Percentiles rank a stretch among this genome's conserved stretches.
phyloP scores from a whole-genome alignment of 768 basidiomycete genomes.

The Mycena crocata region DNA sequence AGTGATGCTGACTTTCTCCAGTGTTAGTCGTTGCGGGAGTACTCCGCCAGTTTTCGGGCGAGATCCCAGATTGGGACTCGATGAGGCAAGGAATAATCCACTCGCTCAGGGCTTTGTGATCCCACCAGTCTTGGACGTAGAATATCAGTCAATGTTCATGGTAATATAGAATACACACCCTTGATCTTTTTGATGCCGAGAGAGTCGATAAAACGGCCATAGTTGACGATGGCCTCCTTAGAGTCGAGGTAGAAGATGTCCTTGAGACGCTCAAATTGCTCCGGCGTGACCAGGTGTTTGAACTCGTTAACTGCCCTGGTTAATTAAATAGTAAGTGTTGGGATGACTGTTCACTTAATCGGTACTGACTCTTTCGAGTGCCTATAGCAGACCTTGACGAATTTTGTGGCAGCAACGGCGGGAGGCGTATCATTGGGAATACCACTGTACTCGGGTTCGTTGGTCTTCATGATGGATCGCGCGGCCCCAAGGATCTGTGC shows the following conservation, averaged over 20 bases:
- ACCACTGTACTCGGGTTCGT: constrained; percentile 11
- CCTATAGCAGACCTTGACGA: constrained; percentile 16
- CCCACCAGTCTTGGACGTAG: no score
- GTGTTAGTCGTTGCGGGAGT: constrained; percentile 32
- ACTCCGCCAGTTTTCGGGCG: constrained; percentile 24
- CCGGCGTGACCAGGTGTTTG: no score
- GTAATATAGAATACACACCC: no score
- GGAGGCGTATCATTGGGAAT: constrained; percentile 1
- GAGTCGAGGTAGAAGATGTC: constrained; percentile 9
- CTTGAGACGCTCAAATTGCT: background rate
- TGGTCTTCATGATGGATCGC: constrained; percentile 19
- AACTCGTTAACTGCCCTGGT: background rate
- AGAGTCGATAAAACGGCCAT: no score
- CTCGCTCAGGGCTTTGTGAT: no score
- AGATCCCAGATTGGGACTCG: constrained; percentile 29
- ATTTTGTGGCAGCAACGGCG: background rate
- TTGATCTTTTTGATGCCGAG: no score
- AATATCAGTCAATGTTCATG: no score
- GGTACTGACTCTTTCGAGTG: constrained; percentile 12
- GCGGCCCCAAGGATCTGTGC: no score
- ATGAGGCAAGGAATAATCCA: constrained; percentile 23
- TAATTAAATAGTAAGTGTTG: background rate
- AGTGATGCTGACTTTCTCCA: constrained; percentile 31
- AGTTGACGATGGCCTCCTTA: no score
- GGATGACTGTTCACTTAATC: no score